phyloP scores from a whole-genome alignment of 805 yeast genomes.

The Saccharomycopsis fodiens region DNA sequence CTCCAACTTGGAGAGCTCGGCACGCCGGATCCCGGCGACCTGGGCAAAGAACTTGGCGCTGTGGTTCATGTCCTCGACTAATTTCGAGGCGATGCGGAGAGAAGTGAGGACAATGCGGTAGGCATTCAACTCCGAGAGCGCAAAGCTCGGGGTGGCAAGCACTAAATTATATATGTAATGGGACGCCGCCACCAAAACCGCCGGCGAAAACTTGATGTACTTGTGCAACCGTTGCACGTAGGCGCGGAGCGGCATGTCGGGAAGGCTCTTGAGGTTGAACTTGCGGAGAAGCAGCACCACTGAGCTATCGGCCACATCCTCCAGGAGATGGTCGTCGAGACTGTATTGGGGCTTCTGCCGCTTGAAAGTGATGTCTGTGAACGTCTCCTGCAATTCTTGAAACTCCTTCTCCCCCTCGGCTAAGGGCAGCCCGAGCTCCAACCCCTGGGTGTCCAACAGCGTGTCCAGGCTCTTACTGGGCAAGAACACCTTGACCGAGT shows the following conservation, averaged over 20 bases:
- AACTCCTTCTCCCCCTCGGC: slow-evolving; percentile 1
- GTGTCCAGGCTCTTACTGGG: neutral
- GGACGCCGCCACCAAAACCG: slow-evolving; percentile 26
- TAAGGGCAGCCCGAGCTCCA: neutral
- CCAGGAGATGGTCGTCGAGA: neutral
- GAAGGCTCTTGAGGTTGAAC: slow-evolving; percentile 23
- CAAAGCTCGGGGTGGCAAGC: slow-evolving; percentile 23
- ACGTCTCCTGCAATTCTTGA: slow-evolving; percentile 1
- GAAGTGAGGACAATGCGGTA: slow-evolving; percentile 39
- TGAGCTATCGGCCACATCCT: neutral
- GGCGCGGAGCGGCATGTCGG: slow-evolving; percentile 23
- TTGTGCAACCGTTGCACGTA: slow-evolving; percentile 26
- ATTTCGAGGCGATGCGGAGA: slow-evolving; percentile 39
- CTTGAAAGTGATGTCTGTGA: slow-evolving; percentile 16
- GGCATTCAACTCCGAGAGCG: slow-evolving; percentile 33
- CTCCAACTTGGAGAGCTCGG: slow-evolving; percentile 42
- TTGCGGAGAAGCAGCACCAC: slow-evolving; percentile 21
- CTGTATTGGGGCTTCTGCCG: slow-evolving; percentile 5
- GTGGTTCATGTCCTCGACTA: slow-evolving; percentile 39
- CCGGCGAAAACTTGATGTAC: slow-evolving; percentile 25
- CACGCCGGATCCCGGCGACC: slow-evolving; percentile 36
- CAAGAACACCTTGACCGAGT: neutral
- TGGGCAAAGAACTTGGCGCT: slow-evolving; percentile 37
- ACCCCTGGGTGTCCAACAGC: neutral
- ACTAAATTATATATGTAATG: slow-evolving; percentile 24